These are phyloP conservation scores for Myrica gale DNA, from an alignment of 306 rosid species.

Conservation along the genomic window DNA sequence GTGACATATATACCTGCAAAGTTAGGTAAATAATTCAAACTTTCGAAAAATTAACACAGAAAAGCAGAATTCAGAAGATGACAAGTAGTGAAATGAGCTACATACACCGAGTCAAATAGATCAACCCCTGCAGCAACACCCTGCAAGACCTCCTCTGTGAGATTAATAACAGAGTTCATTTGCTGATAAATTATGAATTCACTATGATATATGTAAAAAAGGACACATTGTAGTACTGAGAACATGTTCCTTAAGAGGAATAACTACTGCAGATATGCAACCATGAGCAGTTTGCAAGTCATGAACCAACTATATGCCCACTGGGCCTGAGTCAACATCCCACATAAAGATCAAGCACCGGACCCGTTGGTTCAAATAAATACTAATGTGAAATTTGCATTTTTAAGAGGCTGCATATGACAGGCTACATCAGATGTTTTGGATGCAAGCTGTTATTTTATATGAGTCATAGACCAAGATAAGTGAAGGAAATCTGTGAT, in stretches of 20 bases:
- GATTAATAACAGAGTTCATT: slow-evolving; percentile 31
- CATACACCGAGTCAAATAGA: slow-evolving; percentile 85
- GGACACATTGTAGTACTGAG: slow-evolving; percentile 17
- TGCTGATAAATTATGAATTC: slow-evolving; percentile 9
- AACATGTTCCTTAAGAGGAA: not conserved
- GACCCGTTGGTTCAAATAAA: not conserved
- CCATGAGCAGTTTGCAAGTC: not conserved
- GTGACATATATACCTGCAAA: slow-evolving; percentile 62
- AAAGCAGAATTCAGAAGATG: slow-evolving; percentile 9
- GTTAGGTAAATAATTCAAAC: slow-evolving; percentile 17
- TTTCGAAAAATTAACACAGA: slow-evolving; percentile 11
- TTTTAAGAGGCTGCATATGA: not conserved
- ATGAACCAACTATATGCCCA: not conserved
- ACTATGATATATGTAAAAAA: slow-evolving; percentile 19
- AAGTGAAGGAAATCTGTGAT: no score
- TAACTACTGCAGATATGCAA: not conserved
- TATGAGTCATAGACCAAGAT: not conserved
- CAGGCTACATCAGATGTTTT: not conserved
- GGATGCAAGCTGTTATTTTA: not conserved
- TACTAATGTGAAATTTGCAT: not conserved
- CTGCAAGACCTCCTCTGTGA: slow-evolving; percentile 93
- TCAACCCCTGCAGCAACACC: slow-evolving; percentile 85
- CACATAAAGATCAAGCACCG: not conserved
- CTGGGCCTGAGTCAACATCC: not conserved
- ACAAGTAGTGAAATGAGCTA: slow-evolving; percentile 27